Base-by-base conservation (phyloP, 2,329 filamentous ascomycete species). In the Blastomyces parvus region DNA sequence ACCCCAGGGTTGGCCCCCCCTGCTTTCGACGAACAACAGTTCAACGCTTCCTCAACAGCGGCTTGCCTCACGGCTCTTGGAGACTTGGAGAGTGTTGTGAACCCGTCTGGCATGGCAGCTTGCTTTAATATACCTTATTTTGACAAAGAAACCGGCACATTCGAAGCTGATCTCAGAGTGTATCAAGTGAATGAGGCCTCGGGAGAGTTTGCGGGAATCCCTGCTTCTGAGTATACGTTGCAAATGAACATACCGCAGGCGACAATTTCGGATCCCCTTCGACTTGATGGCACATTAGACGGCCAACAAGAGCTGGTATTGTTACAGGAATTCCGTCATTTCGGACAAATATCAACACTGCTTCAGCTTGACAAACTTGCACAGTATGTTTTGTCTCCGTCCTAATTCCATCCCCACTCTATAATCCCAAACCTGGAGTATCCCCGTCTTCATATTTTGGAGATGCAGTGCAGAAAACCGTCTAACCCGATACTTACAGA, bases 101-200 rank as follows among this genome's bases (percentile, higher is more conserved):
- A 92, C 68, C 88, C 88, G 5, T 88, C 88, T 11, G 90, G 90
- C 60, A 84, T 90, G 58, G 88, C 87, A 64, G 84, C 90, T 58
- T 95, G 90, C 82, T 94, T 93, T 78, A 95, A 94, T 73, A 76
- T 95, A 30, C 86, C 87, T 0, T 84, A 84, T 48, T 81, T 91
- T 63, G 83, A 93, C 76, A 70, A 68, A 42, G 74, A 75, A 4
- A 86, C 83, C 0, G 89, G 89, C 38, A 78, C 85, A 19, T 94
- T 94, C 72, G 84, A 89, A 74, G 89, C 89, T 38, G 90, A 94
- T 72, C 75, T 94, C 60, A 82, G 89, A 62, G 78, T 94, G 64
- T 94, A 86, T 77, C 86, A 87, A 73, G 77, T 92, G 57, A 86
- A 85, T 6, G 75, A 82, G 0, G 81, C 88, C 0, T 80, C 74